Base-by-base conservation (phyloP, 169 alveolate species). In the Cryptosporidium sp. region DNA sequence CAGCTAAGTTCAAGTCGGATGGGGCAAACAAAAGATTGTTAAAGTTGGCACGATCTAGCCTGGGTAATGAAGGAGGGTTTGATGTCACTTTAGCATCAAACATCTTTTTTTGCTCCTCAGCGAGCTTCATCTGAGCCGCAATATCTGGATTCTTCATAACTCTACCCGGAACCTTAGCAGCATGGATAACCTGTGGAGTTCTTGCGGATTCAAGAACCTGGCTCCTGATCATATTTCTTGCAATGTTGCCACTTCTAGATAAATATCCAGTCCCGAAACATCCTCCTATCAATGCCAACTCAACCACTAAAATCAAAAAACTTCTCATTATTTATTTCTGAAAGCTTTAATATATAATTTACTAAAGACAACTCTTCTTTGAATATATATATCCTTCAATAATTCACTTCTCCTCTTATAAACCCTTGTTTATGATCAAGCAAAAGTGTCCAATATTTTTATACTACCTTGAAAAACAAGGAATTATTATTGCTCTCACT, bases 251-350 rank as follows among this genome's bases (percentile, higher is more conserved):
- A 31, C 70, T 35, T 59, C 71, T 73, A 52, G 86, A 73, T 26
- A 73, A 59, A 31, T 73, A 73, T 52, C 71, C 86, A 31, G 86
- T 37, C 26, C 86, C 86, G 33, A 73, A 39, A 59, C 86, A 73
- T 55, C 86, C 86, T 55, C 86, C 86, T n/a, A 73, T n/a, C 23
- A 73, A 59, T 51, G 70, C 86, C 39, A 73, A 59, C 35, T 73
- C 86, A 29, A 73, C 43, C 43, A 73, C 26, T 45, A 69, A 69
- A 51, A 73, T 73, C 41, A 73, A 73, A 51, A 73, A 8, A 43
- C 9, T 31, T 33, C n/a, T 55, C 69, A 39, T 59, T 3, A 3
- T 65, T 65, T 58, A 70, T 23, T 58, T 50, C 50, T 48, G 21
- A 18, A 70, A 48, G 31, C 26, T 33, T 70, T 33, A 43, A 70